phyloP scores from a whole-genome alignment of 177 flowering plant genomes.

The Vitis hybrid region DNA sequence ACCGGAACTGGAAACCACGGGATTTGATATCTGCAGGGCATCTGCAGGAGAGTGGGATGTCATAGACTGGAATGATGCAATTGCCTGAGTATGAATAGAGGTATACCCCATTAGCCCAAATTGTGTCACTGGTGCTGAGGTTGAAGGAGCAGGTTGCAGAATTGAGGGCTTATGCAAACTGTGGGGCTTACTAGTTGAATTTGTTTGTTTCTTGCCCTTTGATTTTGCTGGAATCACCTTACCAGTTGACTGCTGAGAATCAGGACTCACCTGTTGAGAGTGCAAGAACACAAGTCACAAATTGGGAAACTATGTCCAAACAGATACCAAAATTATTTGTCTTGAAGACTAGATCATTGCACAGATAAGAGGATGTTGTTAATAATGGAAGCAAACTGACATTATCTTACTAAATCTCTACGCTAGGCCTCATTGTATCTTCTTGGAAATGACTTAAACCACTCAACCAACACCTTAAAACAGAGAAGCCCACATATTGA shows the following conservation, averaged over 20 bases:
- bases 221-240: slow-evolving; percentile 25
- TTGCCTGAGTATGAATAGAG: slow-evolving; percentile 28
- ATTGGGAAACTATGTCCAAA: neutral
- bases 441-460: too few species aligned
- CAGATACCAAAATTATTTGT: neutral
- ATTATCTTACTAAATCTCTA: too few species aligned
- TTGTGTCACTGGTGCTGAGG: slow-evolving; percentile 26
- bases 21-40: slow-evolving; percentile 16
- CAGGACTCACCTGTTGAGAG: slow-evolving; percentile 26
- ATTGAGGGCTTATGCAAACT: slow-evolving; percentile 16
- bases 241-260: slow-evolving; percentile 21
- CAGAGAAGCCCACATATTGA: too few species aligned
- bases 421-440: too few species aligned
- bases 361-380: neutral
- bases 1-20: slow-evolving; percentile 9
- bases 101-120: slow-evolving; percentile 42
- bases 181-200: slow-evolving; percentile 17
- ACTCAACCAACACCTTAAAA: too few species aligned
- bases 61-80: slow-evolving; percentile 26
- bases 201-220: slow-evolving; percentile 29
- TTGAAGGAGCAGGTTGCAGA: slow-evolving; percentile 23
- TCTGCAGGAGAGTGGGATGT: slow-evolving; percentile 26
- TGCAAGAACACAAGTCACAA: neutral
- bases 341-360: slow-evolving; percentile 1
- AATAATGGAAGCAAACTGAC: too few species aligned